A percentile compares a stretch with the other conserved stretches of the same genome.
Conservation (phyloP, 176 grass and related monocot genomes). For the Pontederia paniculata region DNA sequence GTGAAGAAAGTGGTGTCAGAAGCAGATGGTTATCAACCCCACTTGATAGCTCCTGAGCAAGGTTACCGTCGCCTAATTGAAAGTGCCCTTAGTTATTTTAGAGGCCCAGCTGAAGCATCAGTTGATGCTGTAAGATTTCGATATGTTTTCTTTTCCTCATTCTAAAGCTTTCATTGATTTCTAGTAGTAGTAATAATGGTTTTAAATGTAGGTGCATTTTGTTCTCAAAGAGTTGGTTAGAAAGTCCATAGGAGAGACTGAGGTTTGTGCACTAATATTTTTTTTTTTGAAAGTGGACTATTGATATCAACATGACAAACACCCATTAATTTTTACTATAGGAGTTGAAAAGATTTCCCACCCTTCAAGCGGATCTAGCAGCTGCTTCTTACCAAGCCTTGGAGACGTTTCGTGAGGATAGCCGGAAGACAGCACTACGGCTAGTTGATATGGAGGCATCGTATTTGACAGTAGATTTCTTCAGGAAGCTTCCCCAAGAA, state of each 20-base stretch:
- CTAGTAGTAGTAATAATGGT: no score
- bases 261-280: conserved; percentile 22
- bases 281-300: not conserved
- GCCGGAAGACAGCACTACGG: conserved; percentile 41
- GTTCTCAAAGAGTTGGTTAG: conserved; percentile 60
- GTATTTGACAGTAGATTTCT: conserved; percentile 64
- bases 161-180: not conserved
- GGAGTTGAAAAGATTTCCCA: conserved; percentile 56
- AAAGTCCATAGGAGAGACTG: conserved; percentile 55
- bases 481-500: conserved; percentile 58
- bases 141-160: not conserved
- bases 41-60: conserved; percentile 71
- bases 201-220: conserved; percentile 34
- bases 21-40: conserved; percentile 77
- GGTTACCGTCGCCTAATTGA: conserved; percentile 53
- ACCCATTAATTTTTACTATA: conserved; percentile 10
- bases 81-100: conserved; percentile 34
- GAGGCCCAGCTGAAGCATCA: conserved; percentile 56
- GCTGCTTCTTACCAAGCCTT: conserved; percentile 39
- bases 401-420: conserved; percentile 51
- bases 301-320: not conserved
- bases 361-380: conserved; percentile 48
- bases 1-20: conserved; percentile 56
- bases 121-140: conserved; percentile 45
- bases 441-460: conserved; percentile 68